Evolutionary conservation across 78 protist species (phyloP).

Genomic region (Cavenderia fasciculata): DNA sequence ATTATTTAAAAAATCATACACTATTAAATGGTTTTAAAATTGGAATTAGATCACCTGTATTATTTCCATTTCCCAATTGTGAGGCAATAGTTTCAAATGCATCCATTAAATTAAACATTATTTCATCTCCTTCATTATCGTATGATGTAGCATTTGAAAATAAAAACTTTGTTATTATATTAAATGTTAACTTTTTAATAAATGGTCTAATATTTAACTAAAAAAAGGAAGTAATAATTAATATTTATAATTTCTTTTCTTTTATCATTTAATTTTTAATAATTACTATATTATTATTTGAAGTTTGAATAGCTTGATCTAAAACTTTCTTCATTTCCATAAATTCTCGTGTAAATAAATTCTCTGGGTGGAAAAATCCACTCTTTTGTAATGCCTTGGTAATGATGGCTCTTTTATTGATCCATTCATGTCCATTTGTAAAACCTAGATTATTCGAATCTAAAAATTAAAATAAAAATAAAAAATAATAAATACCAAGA

Average conservation of each 20-base stretch:
- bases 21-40: neutral
- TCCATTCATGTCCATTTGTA: constrained; percentile 21
- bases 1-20: neutral
- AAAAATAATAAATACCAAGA: neutral
- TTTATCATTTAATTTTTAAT: neutral
- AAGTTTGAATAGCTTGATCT: neutral
- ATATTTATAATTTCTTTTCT: neutral
- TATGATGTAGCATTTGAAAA: constrained; percentile 15
- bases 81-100: neutral
- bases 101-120: neutral
- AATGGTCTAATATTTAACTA: constrained; percentile 34
- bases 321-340: neutral
- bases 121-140: neutral
- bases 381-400: constrained; percentile 20
- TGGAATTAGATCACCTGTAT: constrained; percentile 35
- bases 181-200: constrained; percentile 31
- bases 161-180: constrained; percentile 14
- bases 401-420: constrained; percentile 7
- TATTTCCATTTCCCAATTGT: neutral
- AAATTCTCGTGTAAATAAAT: constrained; percentile 8
- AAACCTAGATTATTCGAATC: constrained; percentile 10
- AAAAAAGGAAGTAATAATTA: neutral
- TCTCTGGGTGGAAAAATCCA: constrained; percentile 13
- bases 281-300: neutral
- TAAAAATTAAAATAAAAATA: neutral